These are phyloP conservation scores for Jasminum sambac DNA, from an alignment of 257 asterid species.

Conservation along the genomic window DNA sequence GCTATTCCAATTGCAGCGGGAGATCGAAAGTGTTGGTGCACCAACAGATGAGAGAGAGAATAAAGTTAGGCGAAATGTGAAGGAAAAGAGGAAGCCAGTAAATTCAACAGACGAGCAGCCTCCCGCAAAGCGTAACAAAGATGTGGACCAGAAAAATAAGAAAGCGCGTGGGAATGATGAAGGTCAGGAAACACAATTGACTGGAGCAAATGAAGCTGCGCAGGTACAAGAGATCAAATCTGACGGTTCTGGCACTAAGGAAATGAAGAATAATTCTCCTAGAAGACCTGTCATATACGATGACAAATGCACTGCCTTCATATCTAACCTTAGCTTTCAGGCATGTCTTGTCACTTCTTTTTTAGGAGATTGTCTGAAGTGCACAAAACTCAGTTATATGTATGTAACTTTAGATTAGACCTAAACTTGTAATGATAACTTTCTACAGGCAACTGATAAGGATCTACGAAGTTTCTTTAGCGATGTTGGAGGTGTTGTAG, in stretches of 20 bases:
- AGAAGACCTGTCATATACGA: constrained; percentile 50
- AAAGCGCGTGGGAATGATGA: constrained; percentile 38
- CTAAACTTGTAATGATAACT: constrained; percentile 19
- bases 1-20: constrained; percentile 70
- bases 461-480: constrained; percentile 70
- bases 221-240: constrained; percentile 36
- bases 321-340: constrained; percentile 70
- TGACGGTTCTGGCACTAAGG: constrained; percentile 41
- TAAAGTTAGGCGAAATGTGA: constrained; percentile 42
- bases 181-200: constrained; percentile 36
- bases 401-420: neutral
- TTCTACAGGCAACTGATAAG: constrained; percentile 60
- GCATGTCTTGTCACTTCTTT: constrained; percentile 38
- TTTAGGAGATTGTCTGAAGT: constrained; percentile 12
- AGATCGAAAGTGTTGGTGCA: constrained; percentile 47
- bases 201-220: constrained; percentile 42
- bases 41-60: constrained; percentile 51
- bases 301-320: constrained; percentile 89
- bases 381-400: constrained; percentile 11
- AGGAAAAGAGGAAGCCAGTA: constrained; percentile 77
- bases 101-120: constrained; percentile 49
- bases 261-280: constrained; percentile 37
- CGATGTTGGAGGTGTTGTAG: constrained; percentile 90
- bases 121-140: constrained; percentile 70
- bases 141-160: constrained; percentile 39